phyloP scores from a whole-genome alignment of 2,329 filamentous ascomycete species.

The Shiraia bambusicola region DNA sequence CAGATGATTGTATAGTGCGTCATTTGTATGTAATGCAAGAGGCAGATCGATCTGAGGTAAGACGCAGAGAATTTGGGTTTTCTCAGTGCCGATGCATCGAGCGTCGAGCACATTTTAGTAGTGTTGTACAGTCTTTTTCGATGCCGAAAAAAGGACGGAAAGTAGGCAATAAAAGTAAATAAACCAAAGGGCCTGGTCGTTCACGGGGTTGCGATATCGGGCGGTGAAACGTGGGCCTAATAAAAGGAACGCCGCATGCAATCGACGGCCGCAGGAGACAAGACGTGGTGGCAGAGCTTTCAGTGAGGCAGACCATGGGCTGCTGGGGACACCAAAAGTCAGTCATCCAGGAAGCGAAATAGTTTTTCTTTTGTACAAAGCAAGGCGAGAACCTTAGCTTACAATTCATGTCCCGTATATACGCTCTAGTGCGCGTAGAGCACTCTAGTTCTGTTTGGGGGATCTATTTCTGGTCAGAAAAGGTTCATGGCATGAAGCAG shows the following conservation, averaged over 20 bases:
- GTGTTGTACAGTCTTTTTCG: slow-evolving; percentile 23
- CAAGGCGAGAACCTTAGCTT: slow-evolving; percentile 37
- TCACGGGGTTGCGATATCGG: slow-evolving; percentile 4
- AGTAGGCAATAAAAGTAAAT: slow-evolving; percentile 7
- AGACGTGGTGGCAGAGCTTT: slow-evolving; percentile 14
- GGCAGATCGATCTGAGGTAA: slow-evolving; percentile 1
- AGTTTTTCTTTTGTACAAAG: slow-evolving; percentile 35
- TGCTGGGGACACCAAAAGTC: slow-evolving; percentile 31
- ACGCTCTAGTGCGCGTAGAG: background rate
- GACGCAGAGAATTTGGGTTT: slow-evolving; percentile 4
- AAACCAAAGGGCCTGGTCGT: slow-evolving; percentile 2
- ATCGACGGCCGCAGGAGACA: slow-evolving; percentile 16
- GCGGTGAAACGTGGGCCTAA: slow-evolving; percentile 38
- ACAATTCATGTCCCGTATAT: slow-evolving; percentile 14
- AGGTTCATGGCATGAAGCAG: slow-evolving; percentile 8
- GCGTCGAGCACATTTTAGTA: slow-evolving; percentile 11
- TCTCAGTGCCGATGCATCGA: slow-evolving; percentile 8
- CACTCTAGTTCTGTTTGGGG: slow-evolving; percentile 35
- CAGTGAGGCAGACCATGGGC: slow-evolving; percentile 14
- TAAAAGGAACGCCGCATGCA: slow-evolving; percentile 37
- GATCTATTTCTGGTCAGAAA: slow-evolving; percentile 34
- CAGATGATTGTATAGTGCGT: slow-evolving; percentile 14
- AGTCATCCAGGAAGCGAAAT: slow-evolving; percentile 33
- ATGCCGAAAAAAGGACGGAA: background rate
- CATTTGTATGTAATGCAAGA: slow-evolving; percentile 8